phyloP scores from a whole-genome alignment of 1,284 basidiomycete genomes.

The Fistulina hepatica region DNA sequence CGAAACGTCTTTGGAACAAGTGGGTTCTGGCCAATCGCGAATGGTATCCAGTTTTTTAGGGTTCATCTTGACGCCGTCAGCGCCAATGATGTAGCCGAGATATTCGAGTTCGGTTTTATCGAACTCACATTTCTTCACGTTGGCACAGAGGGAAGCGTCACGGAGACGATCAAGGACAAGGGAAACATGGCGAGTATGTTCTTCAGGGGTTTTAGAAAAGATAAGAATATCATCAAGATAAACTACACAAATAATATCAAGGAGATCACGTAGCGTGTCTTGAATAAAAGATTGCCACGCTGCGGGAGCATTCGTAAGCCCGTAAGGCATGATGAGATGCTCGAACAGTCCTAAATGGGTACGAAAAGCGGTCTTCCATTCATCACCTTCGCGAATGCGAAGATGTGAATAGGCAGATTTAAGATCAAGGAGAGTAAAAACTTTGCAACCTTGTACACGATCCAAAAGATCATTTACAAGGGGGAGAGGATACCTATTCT shows the following conservation, averaged over 20 bases:
- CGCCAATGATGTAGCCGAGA: slow-evolving; percentile 28
- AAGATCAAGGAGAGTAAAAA: slow-evolving; percentile 29
- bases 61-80: slow-evolving; percentile 26
- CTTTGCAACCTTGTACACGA: slow-evolving; percentile 17
- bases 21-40: slow-evolving; percentile 27
- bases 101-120: slow-evolving; percentile 23
- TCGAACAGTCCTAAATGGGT: slow-evolving; percentile 24
- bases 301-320: slow-evolving; percentile 12
- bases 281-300: slow-evolving; percentile 13
- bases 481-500: slow-evolving; percentile 28
- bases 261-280: slow-evolving; percentile 13
- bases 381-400: slow-evolving; percentile 23
- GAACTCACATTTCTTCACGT: slow-evolving; percentile 18
- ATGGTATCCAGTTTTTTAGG: slow-evolving; percentile 27
- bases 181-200: slow-evolving; percentile 20
- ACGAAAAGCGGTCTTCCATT: slow-evolving; percentile 28
- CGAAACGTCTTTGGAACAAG: slow-evolving; percentile 8
- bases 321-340: slow-evolving; percentile 24
- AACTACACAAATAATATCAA: slow-evolving; percentile 12
- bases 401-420: slow-evolving; percentile 25
- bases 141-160: slow-evolving; percentile 18
- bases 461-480: slow-evolving; percentile 17
- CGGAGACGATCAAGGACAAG: slow-evolving; percentile 24
- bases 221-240: slow-evolving; percentile 19
- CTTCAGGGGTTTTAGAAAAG: slow-evolving; percentile 14